Base-by-base conservation (phyloP, 495 filamentous ascomycete genomes). In the Aspergillus egyptiacus region DNA sequence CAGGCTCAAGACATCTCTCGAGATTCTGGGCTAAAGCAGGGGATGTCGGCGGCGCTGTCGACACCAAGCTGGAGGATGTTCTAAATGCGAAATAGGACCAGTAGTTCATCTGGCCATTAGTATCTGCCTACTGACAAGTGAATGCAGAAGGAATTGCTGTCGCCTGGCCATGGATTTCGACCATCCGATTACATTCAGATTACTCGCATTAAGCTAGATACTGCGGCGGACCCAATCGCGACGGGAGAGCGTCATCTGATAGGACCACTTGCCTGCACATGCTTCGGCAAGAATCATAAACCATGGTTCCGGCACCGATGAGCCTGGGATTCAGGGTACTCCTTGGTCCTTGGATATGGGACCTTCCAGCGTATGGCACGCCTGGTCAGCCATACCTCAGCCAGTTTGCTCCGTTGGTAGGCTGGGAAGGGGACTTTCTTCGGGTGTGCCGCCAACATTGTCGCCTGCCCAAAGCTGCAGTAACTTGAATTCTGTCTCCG, bases 1-100 rank as follows among this genome's bases (percentile, higher is more conserved):
- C 84, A 22, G 93, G 93, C 2, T 86, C 85, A 15, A 75, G 93
- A 55, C 94, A 99, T 67, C 69, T 99, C 20, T 94, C 86, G 51
- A 91, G 91, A 62, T 96, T 98, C 68, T 98, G 90, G 89, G 86
- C 87, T 50, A 77, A 78, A 48, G 82, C 88, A 31, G 88, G 82
- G 8, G 78, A 85, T 42, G 73, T 89, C 48, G 87, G 84, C 4
- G 75, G 68, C 19, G 72, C 72, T 6, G 65, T 63, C 15, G 72
- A 75, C 49, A 79, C 69, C 6, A 73, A 67, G 52, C 63, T 82
- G 10, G 68, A 71, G 43, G 73, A 80, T 50, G 72, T 82, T 14
- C 51, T 80, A 32, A 73, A 69, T 55, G 67, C 64, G 22, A 61
- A 63, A 40, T 63, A 68, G 18, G 56, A 68, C 39, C 65, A 67